Base-by-base conservation (phyloP, 768 basidiomycete genomes). In the Phlebiopsis gigantea region DNA sequence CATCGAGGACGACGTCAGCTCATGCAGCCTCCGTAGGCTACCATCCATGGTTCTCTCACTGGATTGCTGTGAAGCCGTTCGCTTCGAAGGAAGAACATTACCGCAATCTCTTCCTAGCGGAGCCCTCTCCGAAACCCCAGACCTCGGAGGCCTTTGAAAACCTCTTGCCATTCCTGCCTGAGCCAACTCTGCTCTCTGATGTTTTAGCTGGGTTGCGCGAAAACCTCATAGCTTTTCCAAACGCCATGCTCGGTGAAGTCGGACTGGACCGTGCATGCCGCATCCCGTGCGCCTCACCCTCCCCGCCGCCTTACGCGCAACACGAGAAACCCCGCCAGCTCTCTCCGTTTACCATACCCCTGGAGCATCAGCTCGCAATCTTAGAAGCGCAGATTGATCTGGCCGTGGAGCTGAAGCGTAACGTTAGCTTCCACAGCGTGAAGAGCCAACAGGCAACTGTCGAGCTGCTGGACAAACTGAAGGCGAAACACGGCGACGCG, bases 1-100 rank as follows among this genome's bases (percentile, higher is more conserved):
- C 19, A 9, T 12, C 43, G 43, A 8, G 43, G 17, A 12, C 44
- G 5, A 45, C 44, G 19, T 21, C 34, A 39, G 47, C 47, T 48
- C 28, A 48, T 29, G 24, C 46, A n/a, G 12, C 26, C 47, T 48
- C 45, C 43, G 30, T 59, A 93, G 91, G 95, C 45, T 85, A 93
- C 65, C 96, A 98, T 68, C 96, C 96, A 1, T 98, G 96, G 96
- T 95, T 90, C 71, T 79, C 86, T 2, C 84, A 97, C 69, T 78
- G 78, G 60, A 90, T 97, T 64, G 79, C 87, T 28, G 64, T 80
- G 54, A 68, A 62, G 65, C 64, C 56, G 14, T 61, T 44, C 8
- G 57, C 69, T 26, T 75, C 79, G 21, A 94, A 87, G 66, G 80
- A 82, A 61, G 74, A 77, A 14, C 96, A 98, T 71, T 98, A 97